Evolutionary conservation across 1,284 basidiomycete species (phyloP).

Genomic region (Tetrapyrgos nigripes): DNA sequence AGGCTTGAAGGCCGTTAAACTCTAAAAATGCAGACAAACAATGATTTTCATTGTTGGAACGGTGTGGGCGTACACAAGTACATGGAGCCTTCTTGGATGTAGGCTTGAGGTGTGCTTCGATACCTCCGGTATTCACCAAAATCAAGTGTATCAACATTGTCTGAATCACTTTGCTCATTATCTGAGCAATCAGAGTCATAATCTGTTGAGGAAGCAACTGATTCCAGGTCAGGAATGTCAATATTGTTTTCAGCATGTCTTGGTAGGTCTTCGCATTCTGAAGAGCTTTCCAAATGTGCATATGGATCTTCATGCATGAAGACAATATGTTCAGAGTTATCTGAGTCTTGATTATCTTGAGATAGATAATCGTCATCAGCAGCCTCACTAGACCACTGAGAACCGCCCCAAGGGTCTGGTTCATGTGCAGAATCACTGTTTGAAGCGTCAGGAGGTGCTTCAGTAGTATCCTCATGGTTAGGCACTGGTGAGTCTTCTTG

Average conservation of each 20-base stretch:
- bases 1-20: constrained; percentile 21
- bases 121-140: constrained; percentile 7
- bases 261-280: background rate
- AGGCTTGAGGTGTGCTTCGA: background rate
- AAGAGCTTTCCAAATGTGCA: background rate
- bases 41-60: background rate
- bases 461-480: background rate
- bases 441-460: background rate
- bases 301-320: constrained; percentile 4
- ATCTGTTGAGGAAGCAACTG: background rate
- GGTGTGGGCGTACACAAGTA: background rate
- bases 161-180: background rate
- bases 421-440: constrained; percentile 3
- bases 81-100: background rate
- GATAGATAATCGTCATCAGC: constrained; percentile 2
- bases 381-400: constrained; percentile 12
- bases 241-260: too few species aligned
- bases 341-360: constrained; percentile 1
- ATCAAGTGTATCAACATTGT: constrained; percentile 1
- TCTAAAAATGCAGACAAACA: constrained; percentile 1
- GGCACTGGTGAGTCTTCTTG: background rate
- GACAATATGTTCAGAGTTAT: background rate
- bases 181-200: background rate
- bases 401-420: constrained; percentile 15
- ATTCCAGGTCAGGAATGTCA: background rate